A percentile compares a stretch with the other conserved stretches of the same genome.
These are phyloP conservation scores for Eucalyptus cloeziana DNA, from an alignment of 345 rosid genomes.

Conservation along the genomic window DNA sequence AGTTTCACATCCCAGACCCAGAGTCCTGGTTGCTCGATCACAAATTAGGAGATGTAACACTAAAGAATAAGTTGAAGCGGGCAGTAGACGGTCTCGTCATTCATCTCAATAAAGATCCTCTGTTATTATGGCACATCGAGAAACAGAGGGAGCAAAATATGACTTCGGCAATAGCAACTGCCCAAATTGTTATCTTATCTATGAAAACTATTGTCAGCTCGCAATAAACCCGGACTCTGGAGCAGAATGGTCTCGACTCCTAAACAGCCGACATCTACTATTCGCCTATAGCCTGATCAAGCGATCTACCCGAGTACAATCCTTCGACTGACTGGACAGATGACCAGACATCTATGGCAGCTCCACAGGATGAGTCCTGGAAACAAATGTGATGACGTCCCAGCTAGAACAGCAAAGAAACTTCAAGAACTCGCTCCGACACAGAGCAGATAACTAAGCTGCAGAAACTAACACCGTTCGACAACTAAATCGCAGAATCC, in stretches of 20 bases:
- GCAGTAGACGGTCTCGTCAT: not conserved
- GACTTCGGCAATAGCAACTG: not conserved
- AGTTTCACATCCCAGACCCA: not conserved
- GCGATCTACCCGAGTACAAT: not conserved
- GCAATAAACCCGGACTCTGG: not conserved
- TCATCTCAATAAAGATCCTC: not conserved
- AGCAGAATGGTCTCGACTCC: not conserved
- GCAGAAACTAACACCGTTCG: not conserved
- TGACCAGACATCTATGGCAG: not conserved
- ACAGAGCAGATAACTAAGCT: not conserved
- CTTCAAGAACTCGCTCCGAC: not conserved
- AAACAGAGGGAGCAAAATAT: not conserved
- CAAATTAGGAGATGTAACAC: not conserved
- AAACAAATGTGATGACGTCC: not conserved
- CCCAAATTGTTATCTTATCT: not conserved
- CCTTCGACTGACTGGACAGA: not conserved
- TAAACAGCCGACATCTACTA: accelerated
- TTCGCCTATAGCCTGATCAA: not conserved
- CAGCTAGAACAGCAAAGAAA: not conserved
- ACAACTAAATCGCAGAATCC: not conserved
- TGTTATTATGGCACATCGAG: not conserved
- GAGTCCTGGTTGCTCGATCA: not conserved
- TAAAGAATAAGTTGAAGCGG: not conserved
- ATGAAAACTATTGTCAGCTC: not conserved
- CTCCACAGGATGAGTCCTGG: not conserved